These are phyloP conservation scores for Teratosphaeria zuluensis DNA, from an alignment of 2,329 filamentous ascomycete genomes.

Conservation along the genomic window DNA sequence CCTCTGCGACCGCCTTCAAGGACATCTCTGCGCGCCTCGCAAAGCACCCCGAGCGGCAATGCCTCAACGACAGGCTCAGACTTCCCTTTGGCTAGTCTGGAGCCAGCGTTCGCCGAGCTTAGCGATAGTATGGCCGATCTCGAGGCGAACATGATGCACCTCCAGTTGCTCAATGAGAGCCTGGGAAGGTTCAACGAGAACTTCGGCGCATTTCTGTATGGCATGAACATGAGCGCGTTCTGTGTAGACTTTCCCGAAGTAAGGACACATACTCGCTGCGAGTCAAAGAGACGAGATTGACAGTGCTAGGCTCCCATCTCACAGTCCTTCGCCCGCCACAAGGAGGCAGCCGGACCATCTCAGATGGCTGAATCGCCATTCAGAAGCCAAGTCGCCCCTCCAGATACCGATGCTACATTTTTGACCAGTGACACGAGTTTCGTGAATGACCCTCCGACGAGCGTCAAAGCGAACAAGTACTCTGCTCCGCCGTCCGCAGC, in stretches of 20 bases:
- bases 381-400: conserved; percentile 6
- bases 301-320: conserved; percentile 59
- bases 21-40: conserved; percentile 72
- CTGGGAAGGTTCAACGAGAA: conserved; percentile 88
- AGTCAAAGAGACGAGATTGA: not conserved
- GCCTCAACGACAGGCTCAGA: conserved; percentile 37
- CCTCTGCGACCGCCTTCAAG: conserved; percentile 84
- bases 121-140: conserved; percentile 90
- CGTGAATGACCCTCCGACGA: conserved; percentile 62
- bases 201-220: conserved; percentile 91
- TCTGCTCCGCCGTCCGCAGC: conserved; percentile 6
- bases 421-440: conserved; percentile 90
- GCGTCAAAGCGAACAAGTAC: conserved; percentile 36
- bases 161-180: conserved; percentile 94
- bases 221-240: conserved; percentile 97
- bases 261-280: conserved; percentile 10
- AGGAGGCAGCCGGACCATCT: conserved; percentile 21
- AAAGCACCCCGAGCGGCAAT: conserved; percentile 33
- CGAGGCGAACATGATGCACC: conserved; percentile 94
- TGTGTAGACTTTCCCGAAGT: conserved; percentile 97
- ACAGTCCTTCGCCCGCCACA: conserved; percentile 67
- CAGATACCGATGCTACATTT: conserved; percentile 68
- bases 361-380: conserved; percentile 14
- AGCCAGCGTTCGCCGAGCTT: conserved; percentile 86
- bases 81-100: conserved; percentile 70